These are phyloP conservation scores for Vitis hybrid DNA, from an alignment of 177 flowering plant species.

Conservation along the genomic window DNA sequence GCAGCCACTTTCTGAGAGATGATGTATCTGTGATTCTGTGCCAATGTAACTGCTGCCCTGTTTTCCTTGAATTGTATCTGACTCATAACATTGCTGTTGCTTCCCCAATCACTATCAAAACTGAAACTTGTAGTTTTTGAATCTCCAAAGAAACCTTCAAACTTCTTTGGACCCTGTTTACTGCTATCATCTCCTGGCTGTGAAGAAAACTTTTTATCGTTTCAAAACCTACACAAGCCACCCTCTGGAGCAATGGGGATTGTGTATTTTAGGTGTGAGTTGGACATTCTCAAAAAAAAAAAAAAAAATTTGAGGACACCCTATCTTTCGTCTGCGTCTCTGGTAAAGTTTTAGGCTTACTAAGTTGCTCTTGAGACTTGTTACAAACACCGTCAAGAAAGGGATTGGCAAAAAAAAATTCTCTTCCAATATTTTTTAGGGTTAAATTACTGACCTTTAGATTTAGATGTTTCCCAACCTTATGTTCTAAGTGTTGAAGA, in stretches of 20 bases:
- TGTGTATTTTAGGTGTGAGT: background rate
- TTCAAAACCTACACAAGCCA: conserved; percentile 6
- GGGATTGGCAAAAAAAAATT: conserved; percentile 74
- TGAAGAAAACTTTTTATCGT: background rate
- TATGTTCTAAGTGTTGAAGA: too few species aligned
- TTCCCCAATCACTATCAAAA: conserved; percentile 4
- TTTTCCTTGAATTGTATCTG: conserved; percentile 2
- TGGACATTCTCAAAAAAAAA: background rate
- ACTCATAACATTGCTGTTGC: background rate
- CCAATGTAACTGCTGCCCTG: background rate
- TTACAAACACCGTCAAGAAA: conserved; percentile 67
- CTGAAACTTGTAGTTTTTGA: background rate
- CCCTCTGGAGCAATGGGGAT: conserved; percentile 7
- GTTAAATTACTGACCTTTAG: too few species aligned
- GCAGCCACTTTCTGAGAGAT: background rate
- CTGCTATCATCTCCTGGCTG: conserved; percentile 6
- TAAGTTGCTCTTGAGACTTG: conserved; percentile 15
- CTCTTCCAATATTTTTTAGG: conserved; percentile 37
- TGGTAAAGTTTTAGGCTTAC: conserved; percentile 13
- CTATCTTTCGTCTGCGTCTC: conserved; percentile 18
- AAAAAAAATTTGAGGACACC: background rate
- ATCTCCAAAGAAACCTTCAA: conserved; percentile 1
- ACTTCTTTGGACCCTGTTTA: background rate
- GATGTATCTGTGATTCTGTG: background rate
- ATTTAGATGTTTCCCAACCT: too few species aligned